Percentiles rank a stretch among this genome's conserved stretches.
phyloP scores from a whole-genome alignment of 108 stramenopile genomes.

The Ochromonas danica region DNA sequence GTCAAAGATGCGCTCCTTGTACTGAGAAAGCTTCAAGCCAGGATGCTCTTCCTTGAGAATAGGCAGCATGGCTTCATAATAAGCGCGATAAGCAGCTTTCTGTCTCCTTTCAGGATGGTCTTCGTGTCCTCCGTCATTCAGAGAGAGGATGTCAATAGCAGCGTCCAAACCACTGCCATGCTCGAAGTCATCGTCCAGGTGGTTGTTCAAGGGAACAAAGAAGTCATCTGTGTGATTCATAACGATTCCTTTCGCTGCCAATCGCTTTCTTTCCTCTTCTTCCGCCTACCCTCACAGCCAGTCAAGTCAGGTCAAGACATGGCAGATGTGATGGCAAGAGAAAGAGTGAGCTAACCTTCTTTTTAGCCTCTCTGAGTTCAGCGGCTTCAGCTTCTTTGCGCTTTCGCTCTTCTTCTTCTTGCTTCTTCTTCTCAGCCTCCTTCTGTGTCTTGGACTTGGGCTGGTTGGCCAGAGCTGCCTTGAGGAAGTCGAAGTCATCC shows the following conservation, averaged over 20 bases:
- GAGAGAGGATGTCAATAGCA: slow-evolving; percentile 32
- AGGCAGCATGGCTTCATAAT: slow-evolving; percentile 76
- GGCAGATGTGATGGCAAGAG: not conserved
- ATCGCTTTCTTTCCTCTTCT: slow-evolving; percentile 6
- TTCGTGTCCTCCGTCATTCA: slow-evolving; percentile 39
- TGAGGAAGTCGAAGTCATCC: slow-evolving; percentile 32
- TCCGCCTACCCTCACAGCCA: not conserved
- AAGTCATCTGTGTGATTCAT: slow-evolving; percentile 33
- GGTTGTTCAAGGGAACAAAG: slow-evolving; percentile 4
- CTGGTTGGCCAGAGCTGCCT: slow-evolving; percentile 27
- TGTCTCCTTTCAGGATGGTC: slow-evolving; percentile 61
- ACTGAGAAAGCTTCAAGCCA: slow-evolving; percentile 81
- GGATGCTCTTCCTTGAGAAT: slow-evolving; percentile 77
- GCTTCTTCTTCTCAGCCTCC: slow-evolving; percentile 23
- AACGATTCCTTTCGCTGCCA: slow-evolving; percentile 24
- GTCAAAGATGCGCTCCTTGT: slow-evolving; percentile 81
- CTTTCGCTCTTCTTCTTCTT: slow-evolving; percentile 25
- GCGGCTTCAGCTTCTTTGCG: slow-evolving; percentile 30
- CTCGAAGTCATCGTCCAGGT: slow-evolving; percentile 21
- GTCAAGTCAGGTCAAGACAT: not conserved
- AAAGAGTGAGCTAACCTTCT: not conserved
- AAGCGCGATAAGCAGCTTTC: slow-evolving; percentile 80
- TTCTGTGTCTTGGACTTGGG: slow-evolving; percentile 37
- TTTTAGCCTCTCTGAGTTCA: slow-evolving; percentile 17
- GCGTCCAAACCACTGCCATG: slow-evolving; percentile 24